Conservation (phyloP, 164 flowering plant genomes). For the Magnolia officinalis region DNA sequence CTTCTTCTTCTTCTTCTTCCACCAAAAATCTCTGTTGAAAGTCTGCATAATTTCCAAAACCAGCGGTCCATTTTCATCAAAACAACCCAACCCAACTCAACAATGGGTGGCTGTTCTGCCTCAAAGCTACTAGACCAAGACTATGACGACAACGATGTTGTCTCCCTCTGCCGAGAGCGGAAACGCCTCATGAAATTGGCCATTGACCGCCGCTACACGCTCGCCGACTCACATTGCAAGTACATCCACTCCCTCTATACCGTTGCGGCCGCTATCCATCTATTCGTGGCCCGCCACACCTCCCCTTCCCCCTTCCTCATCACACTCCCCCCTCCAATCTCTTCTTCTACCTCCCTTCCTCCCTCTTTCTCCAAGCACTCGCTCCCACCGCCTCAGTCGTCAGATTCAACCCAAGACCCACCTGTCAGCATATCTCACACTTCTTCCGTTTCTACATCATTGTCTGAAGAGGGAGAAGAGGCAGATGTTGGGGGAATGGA, state of each 20-base stretch:
- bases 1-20: background rate
- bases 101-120: slow-evolving; percentile 6
- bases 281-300: slow-evolving; percentile 47
- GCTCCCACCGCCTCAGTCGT: slow-evolving; percentile 47
- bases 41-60: background rate
- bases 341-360: background rate
- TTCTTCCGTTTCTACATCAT: slow-evolving; percentile 27
- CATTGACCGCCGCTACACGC: slow-evolving; percentile 35
- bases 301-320: slow-evolving; percentile 36
- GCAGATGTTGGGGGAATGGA: too few species aligned
- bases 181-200: slow-evolving; percentile 42
- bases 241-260: slow-evolving; percentile 41
- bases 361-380: slow-evolving; percentile 14
- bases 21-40: background rate
- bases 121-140: slow-evolving; percentile 16
- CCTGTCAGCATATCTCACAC: slow-evolving; percentile 22
- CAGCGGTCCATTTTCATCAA: background rate
- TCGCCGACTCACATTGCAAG: slow-evolving; percentile 48
- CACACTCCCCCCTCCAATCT: slow-evolving; percentile 30
- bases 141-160: slow-evolving; percentile 36
- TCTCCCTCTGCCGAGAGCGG: slow-evolving; percentile 38
- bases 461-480: slow-evolving; percentile 8
- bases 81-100: background rate
- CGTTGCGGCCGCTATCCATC: slow-evolving; percentile 42
- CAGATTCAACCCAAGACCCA: slow-evolving; percentile 46